Percentiles rank a stretch among this genome's conserved stretches.
Conservation (phyloP, 1,284 basidiomycete genomes). For the Cutaneotrichosporon mucoides region DNA sequence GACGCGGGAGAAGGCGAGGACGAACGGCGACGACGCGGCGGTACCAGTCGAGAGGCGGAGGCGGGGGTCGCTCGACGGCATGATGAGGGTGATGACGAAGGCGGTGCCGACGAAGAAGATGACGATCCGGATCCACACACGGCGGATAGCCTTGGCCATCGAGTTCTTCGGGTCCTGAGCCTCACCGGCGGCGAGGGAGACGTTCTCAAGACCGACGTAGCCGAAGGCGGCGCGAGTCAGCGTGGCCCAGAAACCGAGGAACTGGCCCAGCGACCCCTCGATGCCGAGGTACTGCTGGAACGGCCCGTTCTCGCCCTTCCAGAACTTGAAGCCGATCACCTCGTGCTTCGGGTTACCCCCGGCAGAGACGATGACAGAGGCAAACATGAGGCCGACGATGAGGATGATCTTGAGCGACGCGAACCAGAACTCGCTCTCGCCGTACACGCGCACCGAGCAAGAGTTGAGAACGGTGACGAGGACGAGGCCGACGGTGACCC, state of each 20-base stretch:
- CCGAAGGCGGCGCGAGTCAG: constrained; percentile 49
- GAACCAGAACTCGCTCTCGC: constrained; percentile 45
- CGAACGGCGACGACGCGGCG: constrained; percentile 73
- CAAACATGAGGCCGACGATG: constrained; percentile 56
- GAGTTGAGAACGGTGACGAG: constrained; percentile 56
- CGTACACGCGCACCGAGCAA: constrained; percentile 59
- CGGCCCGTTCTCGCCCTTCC: constrained; percentile 51
- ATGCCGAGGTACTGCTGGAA: constrained; percentile 47
- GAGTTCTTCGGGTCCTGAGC: constrained; percentile 63
- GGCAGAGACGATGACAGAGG: constrained; percentile 61
- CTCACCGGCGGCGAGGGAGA: constrained; percentile 42
- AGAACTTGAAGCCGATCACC: constrained; percentile 51
- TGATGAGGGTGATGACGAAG: constrained; percentile 68
- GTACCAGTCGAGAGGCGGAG: constrained; percentile 58
- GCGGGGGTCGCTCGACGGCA: constrained; percentile 61
- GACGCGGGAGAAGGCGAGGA: constrained; percentile 63
- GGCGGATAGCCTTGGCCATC: constrained; percentile 68
- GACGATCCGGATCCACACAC: constrained; percentile 70
- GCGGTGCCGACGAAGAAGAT: constrained; percentile 63
- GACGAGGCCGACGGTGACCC: constrained; percentile 70
- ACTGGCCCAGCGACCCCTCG: constrained; percentile 48
- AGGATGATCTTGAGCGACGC: constrained; percentile 72
- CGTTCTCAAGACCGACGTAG: constrained; percentile 36
- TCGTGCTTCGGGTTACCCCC: constrained; percentile 49
- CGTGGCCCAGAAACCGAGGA: constrained; percentile 56